Evolutionary conservation across 2,329 filamentous ascomycete species (phyloP), one percentile per base, ranked within the genome.

Genomic region (Rugonectria rugulosa): DNA sequence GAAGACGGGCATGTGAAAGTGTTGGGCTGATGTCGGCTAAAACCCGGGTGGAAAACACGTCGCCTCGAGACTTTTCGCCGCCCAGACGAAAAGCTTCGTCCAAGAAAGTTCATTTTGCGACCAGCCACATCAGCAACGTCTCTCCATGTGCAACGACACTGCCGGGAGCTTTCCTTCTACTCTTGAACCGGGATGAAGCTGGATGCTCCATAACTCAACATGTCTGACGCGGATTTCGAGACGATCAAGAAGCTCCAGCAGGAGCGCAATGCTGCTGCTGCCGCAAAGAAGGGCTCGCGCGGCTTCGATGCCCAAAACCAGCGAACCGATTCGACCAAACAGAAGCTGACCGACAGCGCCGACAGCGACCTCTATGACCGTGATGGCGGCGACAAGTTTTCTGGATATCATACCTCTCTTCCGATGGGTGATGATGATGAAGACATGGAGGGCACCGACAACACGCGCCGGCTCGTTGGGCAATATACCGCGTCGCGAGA

Each of bases 401-500:
- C 90, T 12, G 94, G 92, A 63, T 99, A 98, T 74, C 90, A 95
- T 72, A 90, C 86, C n/a, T 92, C 91, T 34, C 90, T 98, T 66
- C 89, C 93, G 32, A 86, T 88, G 52, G 86, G 85, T 66, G 90
- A 89, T 70, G 89, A 88, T 50, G 91, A 92, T 68, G 89, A 92
- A 56, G 88, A 90, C 56, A 91, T 92, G 85, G 84, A 84, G 44
- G 90, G 88, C 73, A 86, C 78, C 53, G 89, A 90, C 73, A 87
- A 80, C 66, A 87, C 90, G 65, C 86, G 89, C 68, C 86, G 91
- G 57, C 81, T 99, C 57, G 89, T 97, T 27, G 94, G 93, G 61
- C 95, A 98, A 75, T 99, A 99, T 77, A 99, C 95, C 29, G 95
- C 95, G 21, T 94, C 92, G 32, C 89, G 86, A 65, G 88, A 90